A percentile compares a stretch with the other conserved stretches of the same genome.
These are phyloP conservation scores for Gautieria morchelliformis DNA, from an alignment of 768 basidiomycete genomes.

Conservation along the genomic window DNA sequence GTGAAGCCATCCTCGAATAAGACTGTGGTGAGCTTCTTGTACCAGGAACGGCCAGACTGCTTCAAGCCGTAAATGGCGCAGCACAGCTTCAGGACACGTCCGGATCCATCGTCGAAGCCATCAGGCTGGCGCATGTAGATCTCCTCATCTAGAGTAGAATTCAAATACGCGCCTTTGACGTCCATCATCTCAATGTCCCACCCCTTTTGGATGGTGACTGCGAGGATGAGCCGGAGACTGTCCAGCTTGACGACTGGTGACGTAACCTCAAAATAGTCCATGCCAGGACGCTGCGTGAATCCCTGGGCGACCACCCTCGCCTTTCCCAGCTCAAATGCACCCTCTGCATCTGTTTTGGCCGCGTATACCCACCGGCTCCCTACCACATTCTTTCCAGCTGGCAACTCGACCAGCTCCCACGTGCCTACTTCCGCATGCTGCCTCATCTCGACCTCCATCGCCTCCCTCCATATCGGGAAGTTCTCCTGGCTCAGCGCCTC, in stretches of 20 bases:
- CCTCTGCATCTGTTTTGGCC: slow-evolving; percentile 15
- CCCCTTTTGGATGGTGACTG: slow-evolving; percentile 15
- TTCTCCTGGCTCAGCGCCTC: slow-evolving; percentile 9
- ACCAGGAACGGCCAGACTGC: slow-evolving; percentile 22
- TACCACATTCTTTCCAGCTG: slow-evolving; percentile 12
- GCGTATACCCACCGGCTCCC: slow-evolving; percentile 20
- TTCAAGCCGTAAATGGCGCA: slow-evolving; percentile 23
- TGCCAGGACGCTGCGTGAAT: slow-evolving; percentile 12
- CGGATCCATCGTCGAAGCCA: slow-evolving; percentile 11
- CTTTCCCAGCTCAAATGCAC: slow-evolving; percentile 15
- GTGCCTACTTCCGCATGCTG: slow-evolving; percentile 16
- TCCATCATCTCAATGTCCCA: slow-evolving; percentile 24
- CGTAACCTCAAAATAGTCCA: slow-evolving; percentile 26
- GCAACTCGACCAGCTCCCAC: slow-evolving; percentile 14
- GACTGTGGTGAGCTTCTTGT: slow-evolving; percentile 16
- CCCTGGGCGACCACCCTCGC: slow-evolving; percentile 20
- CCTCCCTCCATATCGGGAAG: slow-evolving; percentile 15
- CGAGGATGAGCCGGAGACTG: slow-evolving; percentile 19
- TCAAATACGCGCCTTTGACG: slow-evolving; percentile 21
- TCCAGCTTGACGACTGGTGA: slow-evolving; percentile 33
- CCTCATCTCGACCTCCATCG: slow-evolving; percentile 17
- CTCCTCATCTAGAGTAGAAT: slow-evolving; percentile 21
- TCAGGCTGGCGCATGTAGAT: slow-evolving; percentile 24
- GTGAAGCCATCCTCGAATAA: slow-evolving; percentile 17
- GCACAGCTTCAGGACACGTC: slow-evolving; percentile 13